Evolutionary conservation across 306 rosid species (phyloP).

Genomic region (Calophaca sinica): DNA sequence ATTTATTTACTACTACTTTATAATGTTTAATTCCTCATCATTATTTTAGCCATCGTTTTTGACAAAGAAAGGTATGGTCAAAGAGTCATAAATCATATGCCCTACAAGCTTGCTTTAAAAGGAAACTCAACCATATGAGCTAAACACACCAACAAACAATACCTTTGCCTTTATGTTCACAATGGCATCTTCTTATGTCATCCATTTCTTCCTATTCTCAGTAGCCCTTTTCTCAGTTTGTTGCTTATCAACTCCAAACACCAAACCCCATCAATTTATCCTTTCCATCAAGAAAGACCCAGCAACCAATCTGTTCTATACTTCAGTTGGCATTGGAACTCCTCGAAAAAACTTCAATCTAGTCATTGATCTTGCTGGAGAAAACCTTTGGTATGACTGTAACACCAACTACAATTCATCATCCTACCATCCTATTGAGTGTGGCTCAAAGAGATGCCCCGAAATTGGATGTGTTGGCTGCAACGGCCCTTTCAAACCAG

Average conservation of each 20-base stretch:
- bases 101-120: constrained; percentile 10
- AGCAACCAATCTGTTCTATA: constrained; percentile 50
- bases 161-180: not conserved
- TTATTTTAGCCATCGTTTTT: not conserved
- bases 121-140: not conserved
- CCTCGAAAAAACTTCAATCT: constrained; percentile 42
- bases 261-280: constrained; percentile 31
- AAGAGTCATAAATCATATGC: not conserved
- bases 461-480: constrained; percentile 29
- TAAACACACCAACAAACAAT: not conserved
- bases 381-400: constrained; percentile 49
- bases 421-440: constrained; percentile 27
- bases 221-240: constrained; percentile 33
- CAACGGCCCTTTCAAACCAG: constrained; percentile 52
- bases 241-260: not conserved
- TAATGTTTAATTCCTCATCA: not conserved
- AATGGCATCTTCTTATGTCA: constrained; percentile 28
- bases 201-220: constrained; percentile 37
- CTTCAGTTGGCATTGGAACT: constrained; percentile 54
- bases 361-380: constrained; percentile 52
- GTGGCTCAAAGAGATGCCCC: constrained; percentile 47
- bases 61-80: constrained; percentile 12
- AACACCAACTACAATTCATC: constrained; percentile 48
- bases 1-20: too few species aligned
- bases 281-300: constrained; percentile 54